A percentile compares a stretch with the other conserved stretches of the same genome.
phyloP scores from a whole-genome alignment of 116 monocot genomes.

The Cymodocea nodosa region DNA sequence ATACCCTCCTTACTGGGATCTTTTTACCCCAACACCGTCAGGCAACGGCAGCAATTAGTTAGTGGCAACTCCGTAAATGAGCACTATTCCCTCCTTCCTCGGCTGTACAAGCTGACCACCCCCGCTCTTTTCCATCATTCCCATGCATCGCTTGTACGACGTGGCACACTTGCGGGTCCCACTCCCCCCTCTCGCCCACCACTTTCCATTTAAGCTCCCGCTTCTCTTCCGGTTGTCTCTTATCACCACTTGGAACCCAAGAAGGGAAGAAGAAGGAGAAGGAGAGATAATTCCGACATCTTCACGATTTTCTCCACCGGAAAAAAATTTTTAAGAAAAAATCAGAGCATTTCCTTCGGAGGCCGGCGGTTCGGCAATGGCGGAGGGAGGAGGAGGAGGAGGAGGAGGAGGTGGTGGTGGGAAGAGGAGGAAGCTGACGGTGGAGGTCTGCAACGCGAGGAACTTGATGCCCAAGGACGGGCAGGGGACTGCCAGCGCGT shows the following conservation, averaged over 20 bases:
- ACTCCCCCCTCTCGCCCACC: neutral
- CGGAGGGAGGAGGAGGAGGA: conserved; percentile 25
- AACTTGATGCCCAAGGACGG: conserved; percentile 97
- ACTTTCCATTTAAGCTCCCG: neutral
- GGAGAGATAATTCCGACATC: neutral
- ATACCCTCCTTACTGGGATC: too few species aligned
- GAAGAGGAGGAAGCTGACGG: conserved; percentile 51
- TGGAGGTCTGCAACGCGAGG: conserved; percentile 71
- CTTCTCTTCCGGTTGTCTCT: neutral
- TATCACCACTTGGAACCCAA: too few species aligned
- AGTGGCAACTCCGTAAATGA: too few species aligned
- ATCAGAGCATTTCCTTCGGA: neutral
- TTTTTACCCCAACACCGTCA: too few species aligned
- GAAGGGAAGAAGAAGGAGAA: too few species aligned
- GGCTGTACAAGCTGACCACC: too few species aligned
- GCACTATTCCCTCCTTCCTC: neutral
- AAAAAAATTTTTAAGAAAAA: too few species aligned
- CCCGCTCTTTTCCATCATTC: neutral
- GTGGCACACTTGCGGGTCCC: neutral
- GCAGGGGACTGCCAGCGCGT: conserved; percentile 83
- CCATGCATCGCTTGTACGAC: neutral
- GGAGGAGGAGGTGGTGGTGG: conserved; percentile 12
- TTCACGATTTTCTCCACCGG: too few species aligned
- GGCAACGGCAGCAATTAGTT: too few species aligned
- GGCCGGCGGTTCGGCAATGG: conserved; percentile 11